A percentile compares a stretch with the other conserved stretches of the same genome.
Evolutionary conservation across 139 green algal genomes (phyloP).

Genomic region (Microglena sp.): DNA sequence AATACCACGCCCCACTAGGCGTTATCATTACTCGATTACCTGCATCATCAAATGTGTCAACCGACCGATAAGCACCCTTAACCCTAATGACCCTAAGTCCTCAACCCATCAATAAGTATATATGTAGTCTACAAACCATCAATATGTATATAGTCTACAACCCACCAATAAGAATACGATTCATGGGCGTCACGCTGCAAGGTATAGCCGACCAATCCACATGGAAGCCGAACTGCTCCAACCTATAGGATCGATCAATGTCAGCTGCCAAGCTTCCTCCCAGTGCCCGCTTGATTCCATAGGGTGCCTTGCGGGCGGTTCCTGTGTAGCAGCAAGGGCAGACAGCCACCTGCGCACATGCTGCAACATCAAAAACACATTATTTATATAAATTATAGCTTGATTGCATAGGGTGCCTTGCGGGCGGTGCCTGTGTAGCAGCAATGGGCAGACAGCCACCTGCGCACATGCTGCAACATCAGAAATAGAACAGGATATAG

Average conservation of each 20-base stretch:
- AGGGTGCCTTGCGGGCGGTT: background rate
- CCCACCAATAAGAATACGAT: slow-evolving; percentile 3
- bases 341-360: background rate
- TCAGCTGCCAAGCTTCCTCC: background rate
- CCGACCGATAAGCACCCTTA: no score
- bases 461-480: background rate
- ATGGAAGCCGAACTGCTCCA: background rate
- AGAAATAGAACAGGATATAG: background rate
- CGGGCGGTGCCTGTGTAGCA: background rate
- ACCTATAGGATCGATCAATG: background rate
- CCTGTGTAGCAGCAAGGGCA: slow-evolving; percentile 6
- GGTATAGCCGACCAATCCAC: slow-evolving; percentile 10
- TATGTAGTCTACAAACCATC: no score
- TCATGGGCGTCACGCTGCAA: background rate
- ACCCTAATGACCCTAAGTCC: no score
- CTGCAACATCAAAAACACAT: background rate
- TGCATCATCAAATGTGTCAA: no score
- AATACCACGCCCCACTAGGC: no score
- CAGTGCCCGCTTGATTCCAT: background rate
- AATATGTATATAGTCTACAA: no score
- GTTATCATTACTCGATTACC: no score
- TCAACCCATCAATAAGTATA: no score
- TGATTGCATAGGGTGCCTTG: background rate
- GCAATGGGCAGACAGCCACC: background rate
- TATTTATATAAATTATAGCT: no score